Conservation (phyloP, 306 rosid species). For the Prunus mongolica region DNA sequence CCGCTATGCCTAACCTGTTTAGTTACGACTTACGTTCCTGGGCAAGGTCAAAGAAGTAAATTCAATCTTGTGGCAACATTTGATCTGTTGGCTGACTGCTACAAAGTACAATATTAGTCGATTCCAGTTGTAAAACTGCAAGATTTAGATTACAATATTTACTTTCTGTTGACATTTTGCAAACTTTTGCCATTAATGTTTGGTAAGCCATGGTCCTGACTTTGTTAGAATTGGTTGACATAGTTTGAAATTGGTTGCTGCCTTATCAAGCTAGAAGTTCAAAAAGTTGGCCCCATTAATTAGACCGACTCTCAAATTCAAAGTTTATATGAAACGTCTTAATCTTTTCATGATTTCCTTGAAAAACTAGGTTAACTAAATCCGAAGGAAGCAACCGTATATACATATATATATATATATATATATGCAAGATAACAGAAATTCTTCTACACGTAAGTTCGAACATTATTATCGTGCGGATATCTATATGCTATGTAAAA, state of each 20-base stretch:
- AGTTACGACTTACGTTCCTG: neutral
- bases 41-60: neutral
- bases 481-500: neutral
- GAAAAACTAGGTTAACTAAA: too few relatives aligned
- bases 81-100: neutral
- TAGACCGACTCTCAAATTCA: constrained; percentile 23
- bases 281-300: constrained; percentile 31
- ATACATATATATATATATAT: too few relatives aligned
- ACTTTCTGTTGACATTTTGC: constrained; percentile 34
- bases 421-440: too few relatives aligned
- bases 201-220: constrained; percentile 41
- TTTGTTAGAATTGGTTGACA: constrained; percentile 55
- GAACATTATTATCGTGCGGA: too few relatives aligned
- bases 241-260: constrained; percentile 30
- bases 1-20: neutral
- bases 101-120: constrained; percentile 11
- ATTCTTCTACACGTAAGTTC: too few relatives aligned
- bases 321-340: neutral
- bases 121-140: constrained; percentile 43
- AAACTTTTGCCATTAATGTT: constrained; percentile 18
- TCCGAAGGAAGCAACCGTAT: too few relatives aligned
- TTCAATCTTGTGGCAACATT: neutral
- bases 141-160: constrained; percentile 15
- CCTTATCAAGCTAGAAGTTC: constrained; percentile 30
- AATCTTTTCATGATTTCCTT: neutral